Evolutionary conservation across 345 rosid species (phyloP), one percentile per base, ranked within the genome.

Genomic region (Atalantia buxifolia): DNA sequence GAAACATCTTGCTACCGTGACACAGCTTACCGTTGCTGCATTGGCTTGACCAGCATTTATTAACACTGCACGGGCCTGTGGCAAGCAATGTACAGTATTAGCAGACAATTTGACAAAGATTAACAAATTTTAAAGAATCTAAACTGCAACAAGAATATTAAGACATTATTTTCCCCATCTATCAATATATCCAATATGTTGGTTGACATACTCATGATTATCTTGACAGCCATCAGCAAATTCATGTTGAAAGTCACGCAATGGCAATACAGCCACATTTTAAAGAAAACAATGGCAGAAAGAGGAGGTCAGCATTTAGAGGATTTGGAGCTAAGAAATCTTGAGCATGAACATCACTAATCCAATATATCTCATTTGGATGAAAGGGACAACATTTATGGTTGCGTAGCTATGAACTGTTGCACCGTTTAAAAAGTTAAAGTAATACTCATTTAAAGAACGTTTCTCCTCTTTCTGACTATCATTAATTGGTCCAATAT

Each of bases 11-110:
- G 71, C 65, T 38, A 64, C 27, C 56, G 50, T 45, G 36, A 79
- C 28, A 81, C 31, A 50, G 76, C 90, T 88, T 89, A 96, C 99
- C 70, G 98, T 96, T 74, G 98, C 99, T 72, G 99, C 99, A 90
- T 96, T 96, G 72, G 99, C 99, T 77, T 96, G 99, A 75, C 99
- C 99, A 27, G 98, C 99, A 82, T 96, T 94, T 86, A 96, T 88
- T 81, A 96, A 81, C 77, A 96, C 97, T 12, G 97, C 98, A 71
- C 97, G 97, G 36, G 94, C 97, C 99, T 96, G 90, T 96, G 90
- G 80, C 33, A 79, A 65, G 70, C 62, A 24, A 56, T 14, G 55
- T 74, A 75, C 59, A 57, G 66, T 69, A 82, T 40, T 16, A 55
- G 48, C 53, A 45, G 22, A 65, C 13, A 48, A 73, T 60, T 28